Conservation (phyloP, 2,329 filamentous ascomycete species). For the Diaporthe batatas region DNA sequence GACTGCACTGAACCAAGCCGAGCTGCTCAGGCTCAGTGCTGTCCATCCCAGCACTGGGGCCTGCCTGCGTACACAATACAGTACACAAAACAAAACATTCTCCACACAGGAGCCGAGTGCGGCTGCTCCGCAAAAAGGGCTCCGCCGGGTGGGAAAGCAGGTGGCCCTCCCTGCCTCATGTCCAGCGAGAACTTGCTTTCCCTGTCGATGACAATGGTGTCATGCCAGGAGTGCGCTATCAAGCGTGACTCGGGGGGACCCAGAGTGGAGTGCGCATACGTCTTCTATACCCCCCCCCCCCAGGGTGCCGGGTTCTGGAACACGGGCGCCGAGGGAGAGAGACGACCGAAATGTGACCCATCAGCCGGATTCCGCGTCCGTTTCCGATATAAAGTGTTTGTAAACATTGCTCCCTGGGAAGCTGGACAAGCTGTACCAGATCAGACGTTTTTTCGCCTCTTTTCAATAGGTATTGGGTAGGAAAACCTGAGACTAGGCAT, state of each 20-base stretch:
- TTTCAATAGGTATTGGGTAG: not conserved
- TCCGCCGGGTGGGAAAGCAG: slow-evolving; percentile 13
- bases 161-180: not conserved
- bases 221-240: slow-evolving; percentile 3
- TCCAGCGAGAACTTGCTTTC: slow-evolving; percentile 5
- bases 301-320: slow-evolving; percentile 6
- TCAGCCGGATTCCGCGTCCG: not conserved
- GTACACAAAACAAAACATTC: not conserved
- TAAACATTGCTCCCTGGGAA: not conserved
- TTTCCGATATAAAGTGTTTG: not conserved
- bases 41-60: too few species aligned
- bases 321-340: not conserved
- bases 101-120: not conserved
- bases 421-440: too few species aligned
- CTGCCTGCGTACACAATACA: not conserved
- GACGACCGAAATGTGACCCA: slow-evolving; percentile 1
- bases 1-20: too few species aligned
- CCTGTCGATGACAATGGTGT: slow-evolving; percentile 8
- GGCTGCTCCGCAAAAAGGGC: not conserved
- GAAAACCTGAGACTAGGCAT: slow-evolving; percentile 36
- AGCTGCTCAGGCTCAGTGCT: too few species aligned
- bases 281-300: not conserved
- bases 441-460: too few species aligned
- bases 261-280: not conserved
- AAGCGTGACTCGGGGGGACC: slow-evolving; percentile 16